A percentile compares a stretch with the other conserved stretches of the same genome.
These are phyloP conservation scores for Dendrobium officinale DNA, from an alignment of 106 monocot species.

Conservation along the genomic window DNA sequence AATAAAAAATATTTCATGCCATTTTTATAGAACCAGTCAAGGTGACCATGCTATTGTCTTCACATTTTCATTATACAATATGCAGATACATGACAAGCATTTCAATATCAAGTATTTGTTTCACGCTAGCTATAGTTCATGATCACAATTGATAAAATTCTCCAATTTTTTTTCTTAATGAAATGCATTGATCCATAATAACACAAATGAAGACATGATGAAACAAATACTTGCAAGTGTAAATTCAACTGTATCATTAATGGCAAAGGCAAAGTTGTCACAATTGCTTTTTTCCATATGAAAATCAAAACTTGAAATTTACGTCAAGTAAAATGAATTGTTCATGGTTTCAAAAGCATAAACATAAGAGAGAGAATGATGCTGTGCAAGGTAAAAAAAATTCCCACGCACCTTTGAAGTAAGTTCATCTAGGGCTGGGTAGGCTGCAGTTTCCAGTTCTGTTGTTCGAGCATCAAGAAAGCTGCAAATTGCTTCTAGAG, in stretches of 20 bases:
- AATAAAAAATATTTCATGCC: background rate
- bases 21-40: background rate
- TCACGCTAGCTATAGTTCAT: background rate
- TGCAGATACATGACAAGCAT: too few relatives aligned
- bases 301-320: background rate
- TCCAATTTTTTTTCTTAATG: background rate
- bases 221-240: background rate
- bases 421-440: constrained; percentile 75
- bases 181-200: background rate
- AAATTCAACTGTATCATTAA: background rate
- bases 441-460: constrained; percentile 69
- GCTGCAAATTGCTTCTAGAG: constrained; percentile 77
- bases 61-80: background rate
- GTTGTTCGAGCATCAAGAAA: constrained; percentile 74
- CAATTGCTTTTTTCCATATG: background rate
- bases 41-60: background rate
- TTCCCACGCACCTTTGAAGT: constrained; percentile 41
- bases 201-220: background rate
- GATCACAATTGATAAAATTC: background rate
- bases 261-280: background rate
- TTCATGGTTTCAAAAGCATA: background rate
- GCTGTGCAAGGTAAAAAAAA: background rate
- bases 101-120: background rate
- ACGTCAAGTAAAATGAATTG: background rate
- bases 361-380: background rate